Conservation (phyloP, 139 green algal genomes). For the Ettlia oleoabundans region DNA sequence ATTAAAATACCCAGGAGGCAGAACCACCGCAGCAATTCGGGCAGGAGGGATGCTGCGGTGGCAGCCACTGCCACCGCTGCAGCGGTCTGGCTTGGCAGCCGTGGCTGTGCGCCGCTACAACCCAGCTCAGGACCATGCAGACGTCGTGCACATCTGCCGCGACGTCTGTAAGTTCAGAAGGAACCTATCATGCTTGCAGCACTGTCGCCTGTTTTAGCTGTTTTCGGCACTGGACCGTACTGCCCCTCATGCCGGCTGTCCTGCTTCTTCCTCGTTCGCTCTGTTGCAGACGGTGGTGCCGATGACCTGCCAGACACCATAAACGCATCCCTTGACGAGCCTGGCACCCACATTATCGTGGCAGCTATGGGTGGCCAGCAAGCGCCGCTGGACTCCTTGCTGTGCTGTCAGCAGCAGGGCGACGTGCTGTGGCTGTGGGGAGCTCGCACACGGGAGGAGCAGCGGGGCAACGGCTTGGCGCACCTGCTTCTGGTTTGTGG, state of each 20-base stretch:
- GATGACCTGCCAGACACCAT: constrained; percentile 24
- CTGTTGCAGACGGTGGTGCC: not conserved
- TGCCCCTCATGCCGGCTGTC: no score
- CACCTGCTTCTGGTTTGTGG: constrained; percentile 18
- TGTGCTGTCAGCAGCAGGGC: constrained; percentile 36
- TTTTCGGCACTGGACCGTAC: no score
- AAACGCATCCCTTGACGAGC: not conserved
- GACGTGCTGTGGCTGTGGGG: constrained; percentile 32
- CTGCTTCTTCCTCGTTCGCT: no score
- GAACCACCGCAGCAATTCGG: no score
- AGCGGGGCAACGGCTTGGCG: constrained; percentile 1
- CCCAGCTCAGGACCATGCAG: constrained; percentile 6
- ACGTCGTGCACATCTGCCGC: constrained; percentile 25
- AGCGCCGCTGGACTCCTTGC: constrained; percentile 1
- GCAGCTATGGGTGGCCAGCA: not conserved
- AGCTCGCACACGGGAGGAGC: constrained; percentile 6
- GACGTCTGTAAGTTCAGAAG: constrained; percentile 32
- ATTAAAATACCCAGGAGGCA: not conserved
- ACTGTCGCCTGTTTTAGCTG: no score
- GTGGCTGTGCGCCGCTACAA: constrained; percentile 3
- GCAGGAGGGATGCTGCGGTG: no score
- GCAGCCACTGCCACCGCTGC: not conserved
- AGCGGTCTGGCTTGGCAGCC: not conserved
- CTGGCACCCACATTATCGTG: constrained; percentile 6
- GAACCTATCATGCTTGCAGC: not conserved